phyloP scores from a whole-genome alignment of 1,284 basidiomycete genomes.

The Thelephora terrestris region DNA sequence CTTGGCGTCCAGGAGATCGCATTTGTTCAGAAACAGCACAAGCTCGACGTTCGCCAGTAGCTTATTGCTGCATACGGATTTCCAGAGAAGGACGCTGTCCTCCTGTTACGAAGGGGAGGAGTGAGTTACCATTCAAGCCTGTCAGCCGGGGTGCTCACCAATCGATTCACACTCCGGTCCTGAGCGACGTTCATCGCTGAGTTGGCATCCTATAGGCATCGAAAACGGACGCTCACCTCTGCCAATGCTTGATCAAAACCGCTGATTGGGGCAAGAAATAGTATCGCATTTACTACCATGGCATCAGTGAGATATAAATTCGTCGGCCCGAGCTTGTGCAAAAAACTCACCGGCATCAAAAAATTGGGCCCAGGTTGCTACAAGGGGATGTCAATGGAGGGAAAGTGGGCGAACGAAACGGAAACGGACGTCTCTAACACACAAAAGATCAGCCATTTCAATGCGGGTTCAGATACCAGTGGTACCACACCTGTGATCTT shows the following conservation, averaged over 20 bases:
- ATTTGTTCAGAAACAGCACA: conserved; percentile 74
- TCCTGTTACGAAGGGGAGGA: conserved; percentile 34
- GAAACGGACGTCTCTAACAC: conserved; percentile 24
- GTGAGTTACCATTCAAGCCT: not conserved
- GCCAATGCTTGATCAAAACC: conserved; percentile 68
- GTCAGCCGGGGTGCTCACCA: conserved; percentile 31
- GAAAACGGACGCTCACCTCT: conserved; percentile 24
- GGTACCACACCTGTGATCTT: conserved; percentile 49
- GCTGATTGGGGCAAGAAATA: conserved; percentile 73
- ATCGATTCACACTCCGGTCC: conserved; percentile 59
- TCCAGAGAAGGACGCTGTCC: conserved; percentile 74
- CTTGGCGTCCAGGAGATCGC: conserved; percentile 63
- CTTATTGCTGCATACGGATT: conserved; percentile 64
- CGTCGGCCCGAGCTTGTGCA: conserved; percentile 1
- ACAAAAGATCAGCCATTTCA: too few relatives aligned
- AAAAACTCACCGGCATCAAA: conserved; percentile 55
- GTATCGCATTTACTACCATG: conserved; percentile 62
- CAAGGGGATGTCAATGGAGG: conserved; percentile 6
- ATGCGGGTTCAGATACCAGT: too few relatives aligned
- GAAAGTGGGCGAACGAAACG: conserved; percentile 1
- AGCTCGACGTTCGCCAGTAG: conserved; percentile 63
- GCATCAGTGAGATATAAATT: not conserved
- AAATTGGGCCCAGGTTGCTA: conserved; percentile 63
- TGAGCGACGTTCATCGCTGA: not conserved
- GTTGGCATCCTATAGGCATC: not conserved